Evolutionary conservation across 208 protist species (phyloP).

Genomic region (Leishmania lainsoni): DNA sequence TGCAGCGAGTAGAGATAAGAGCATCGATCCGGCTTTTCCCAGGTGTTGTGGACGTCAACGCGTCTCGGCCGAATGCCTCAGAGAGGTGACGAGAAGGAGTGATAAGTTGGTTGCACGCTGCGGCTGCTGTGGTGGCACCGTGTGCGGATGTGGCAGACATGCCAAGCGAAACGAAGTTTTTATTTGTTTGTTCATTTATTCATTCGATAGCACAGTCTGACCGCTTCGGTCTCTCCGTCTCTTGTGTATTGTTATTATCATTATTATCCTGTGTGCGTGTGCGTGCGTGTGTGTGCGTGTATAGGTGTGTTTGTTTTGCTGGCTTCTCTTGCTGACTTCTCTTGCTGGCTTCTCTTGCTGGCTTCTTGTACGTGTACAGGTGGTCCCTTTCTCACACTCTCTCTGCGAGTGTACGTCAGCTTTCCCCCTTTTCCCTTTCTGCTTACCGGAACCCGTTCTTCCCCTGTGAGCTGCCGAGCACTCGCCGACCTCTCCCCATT

Average conservation of each 20-base stretch:
- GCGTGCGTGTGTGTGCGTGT: too few species aligned
- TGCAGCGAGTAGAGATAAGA: not conserved
- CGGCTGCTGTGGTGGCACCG: not conserved
- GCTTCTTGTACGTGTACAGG: too few species aligned
- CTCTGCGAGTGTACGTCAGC: slow-evolving; percentile 6
- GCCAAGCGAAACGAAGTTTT: not conserved
- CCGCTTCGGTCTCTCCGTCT: not conserved
- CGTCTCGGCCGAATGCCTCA: not conserved
- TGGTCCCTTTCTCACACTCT: too few species aligned
- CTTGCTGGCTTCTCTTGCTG: not conserved
- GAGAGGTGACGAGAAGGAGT: not conserved
- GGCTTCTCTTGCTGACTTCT: not conserved
- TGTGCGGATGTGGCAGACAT: not conserved
- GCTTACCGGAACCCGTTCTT: not conserved
- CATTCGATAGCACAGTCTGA: not conserved
- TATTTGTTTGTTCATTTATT: not conserved
- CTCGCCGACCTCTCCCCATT: not conserved
- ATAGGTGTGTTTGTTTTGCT: slow-evolving; percentile 7
- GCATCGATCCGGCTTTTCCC: not conserved
- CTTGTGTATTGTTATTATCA: not conserved
- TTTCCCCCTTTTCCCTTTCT: slow-evolving; percentile 6
- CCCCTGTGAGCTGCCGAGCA: not conserved
- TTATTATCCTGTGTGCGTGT: not conserved
- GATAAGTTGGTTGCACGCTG: not conserved
- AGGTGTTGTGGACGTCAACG: not conserved